Conservation (phyloP, 75 land plant genomes). For the Sequoiadendron giganteum region DNA sequence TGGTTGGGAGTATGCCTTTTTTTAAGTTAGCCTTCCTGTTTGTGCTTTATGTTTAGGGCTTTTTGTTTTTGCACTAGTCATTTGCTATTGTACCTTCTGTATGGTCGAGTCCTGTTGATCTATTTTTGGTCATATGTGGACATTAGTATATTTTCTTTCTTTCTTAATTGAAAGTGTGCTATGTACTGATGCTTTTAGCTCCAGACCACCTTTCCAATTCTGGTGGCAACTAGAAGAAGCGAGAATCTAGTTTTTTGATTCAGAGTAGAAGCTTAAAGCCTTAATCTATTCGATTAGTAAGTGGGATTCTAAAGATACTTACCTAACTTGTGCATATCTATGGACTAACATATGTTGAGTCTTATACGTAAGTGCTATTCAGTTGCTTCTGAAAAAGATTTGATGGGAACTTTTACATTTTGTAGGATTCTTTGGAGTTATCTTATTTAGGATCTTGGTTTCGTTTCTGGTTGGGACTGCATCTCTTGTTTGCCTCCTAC, state of each 20-base stretch:
- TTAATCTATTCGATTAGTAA: neutral
- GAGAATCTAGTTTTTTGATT: neutral
- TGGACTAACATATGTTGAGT: neutral
- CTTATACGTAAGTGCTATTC: neutral
- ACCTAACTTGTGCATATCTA: neutral
- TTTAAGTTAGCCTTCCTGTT: too few relatives aligned
- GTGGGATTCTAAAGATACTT: neutral
- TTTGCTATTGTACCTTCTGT: too few relatives aligned
- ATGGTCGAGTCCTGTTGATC: too few relatives aligned
- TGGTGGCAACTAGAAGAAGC: neutral
- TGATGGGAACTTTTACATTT: neutral
- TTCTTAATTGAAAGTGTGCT: neutral
- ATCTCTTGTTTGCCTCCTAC: neutral
- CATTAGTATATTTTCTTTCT: neutral
- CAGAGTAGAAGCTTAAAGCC: neutral
- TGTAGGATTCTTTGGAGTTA: neutral
- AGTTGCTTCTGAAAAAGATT: neutral
- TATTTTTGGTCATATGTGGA: too few relatives aligned
- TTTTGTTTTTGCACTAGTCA: too few relatives aligned
- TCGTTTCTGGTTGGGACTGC: neutral
- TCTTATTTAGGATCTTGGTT: neutral
- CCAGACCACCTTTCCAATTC: neutral
- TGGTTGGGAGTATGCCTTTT: too few relatives aligned
- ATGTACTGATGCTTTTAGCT: neutral
- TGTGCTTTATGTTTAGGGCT: too few relatives aligned